These are phyloP conservation scores for Cyclotella cryptica DNA, from an alignment of 108 stramenopile species.

Conservation along the genomic window DNA sequence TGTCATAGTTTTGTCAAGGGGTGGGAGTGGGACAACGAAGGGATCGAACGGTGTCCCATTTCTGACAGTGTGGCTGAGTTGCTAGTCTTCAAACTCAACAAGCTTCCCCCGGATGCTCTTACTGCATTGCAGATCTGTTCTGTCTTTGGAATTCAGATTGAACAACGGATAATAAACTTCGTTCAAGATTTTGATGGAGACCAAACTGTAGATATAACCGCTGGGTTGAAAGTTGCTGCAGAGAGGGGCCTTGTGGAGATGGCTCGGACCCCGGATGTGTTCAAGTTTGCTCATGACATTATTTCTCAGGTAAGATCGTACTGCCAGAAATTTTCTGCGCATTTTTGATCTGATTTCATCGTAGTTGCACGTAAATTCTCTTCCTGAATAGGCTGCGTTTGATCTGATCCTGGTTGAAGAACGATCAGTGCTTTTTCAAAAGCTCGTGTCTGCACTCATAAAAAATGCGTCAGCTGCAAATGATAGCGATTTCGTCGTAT, in stretches of 20 bases:
- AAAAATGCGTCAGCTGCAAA: constrained; percentile 12
- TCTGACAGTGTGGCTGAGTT: constrained; percentile 43
- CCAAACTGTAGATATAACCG: constrained; percentile 23
- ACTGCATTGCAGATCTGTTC: constrained; percentile 30
- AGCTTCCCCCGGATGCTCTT: constrained; percentile 17
- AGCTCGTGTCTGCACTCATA: constrained; percentile 17
- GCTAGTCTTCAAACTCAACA: constrained; percentile 22
- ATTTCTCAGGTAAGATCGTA: constrained; percentile 6
- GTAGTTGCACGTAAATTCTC: not conserved
- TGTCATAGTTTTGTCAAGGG: constrained; percentile 31
- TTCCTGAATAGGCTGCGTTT: constrained; percentile 11
- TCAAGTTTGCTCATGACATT: constrained; percentile 43
- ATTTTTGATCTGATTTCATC: no score
- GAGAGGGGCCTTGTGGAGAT: constrained; percentile 24
- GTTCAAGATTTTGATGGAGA: constrained; percentile 24
- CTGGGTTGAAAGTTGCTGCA: constrained; percentile 4
- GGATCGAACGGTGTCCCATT: constrained; percentile 25
- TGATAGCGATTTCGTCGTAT: constrained; percentile 8
- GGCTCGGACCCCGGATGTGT: not conserved
- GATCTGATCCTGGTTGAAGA: constrained; percentile 13
- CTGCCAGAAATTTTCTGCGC: no score
- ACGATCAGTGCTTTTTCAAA: constrained; percentile 10
- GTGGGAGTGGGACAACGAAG: constrained; percentile 37
- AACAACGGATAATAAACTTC: constrained; percentile 27
- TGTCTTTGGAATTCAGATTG: constrained; percentile 32